phyloP scores from a whole-genome alignment of 2,329 filamentous ascomycete species.

The Boeremia exigua region DNA sequence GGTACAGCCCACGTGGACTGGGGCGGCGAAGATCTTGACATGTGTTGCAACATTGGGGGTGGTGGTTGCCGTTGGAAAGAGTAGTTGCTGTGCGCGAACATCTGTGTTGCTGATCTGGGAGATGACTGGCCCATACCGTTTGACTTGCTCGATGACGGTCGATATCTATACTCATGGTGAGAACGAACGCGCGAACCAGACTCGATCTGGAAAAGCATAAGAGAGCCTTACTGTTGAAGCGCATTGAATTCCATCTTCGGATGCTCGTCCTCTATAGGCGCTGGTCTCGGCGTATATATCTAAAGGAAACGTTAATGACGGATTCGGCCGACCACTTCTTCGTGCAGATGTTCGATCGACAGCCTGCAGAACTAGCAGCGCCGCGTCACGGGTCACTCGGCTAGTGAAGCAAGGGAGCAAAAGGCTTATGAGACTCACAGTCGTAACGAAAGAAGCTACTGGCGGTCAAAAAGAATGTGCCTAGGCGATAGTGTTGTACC shows the following conservation, averaged over 20 bases:
- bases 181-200: constrained; percentile 10
- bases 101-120: constrained; percentile 38
- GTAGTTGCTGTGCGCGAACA: constrained; percentile 44
- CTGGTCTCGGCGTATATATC: constrained; percentile 27
- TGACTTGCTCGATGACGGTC: constrained; percentile 45
- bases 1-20: constrained; percentile 44
- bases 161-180: constrained; percentile 45
- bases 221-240: constrained; percentile 46
- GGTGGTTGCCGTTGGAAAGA: constrained; percentile 32
- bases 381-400: constrained; percentile 23
- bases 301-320: constrained; percentile 36
- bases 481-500: constrained; percentile 44
- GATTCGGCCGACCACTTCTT: constrained; percentile 27
- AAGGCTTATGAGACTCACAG: constrained; percentile 35
- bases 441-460: constrained; percentile 12
- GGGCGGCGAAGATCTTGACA: constrained; percentile 42
- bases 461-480: constrained; percentile 42
- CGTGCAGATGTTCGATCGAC: constrained; percentile 23
- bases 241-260: constrained; percentile 53
- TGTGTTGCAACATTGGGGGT: constrained; percentile 32
- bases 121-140: constrained; percentile 40
- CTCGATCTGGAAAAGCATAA: constrained; percentile 6
- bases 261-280: constrained; percentile 32
- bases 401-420: constrained; percentile 35
- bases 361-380: constrained; percentile 29